A percentile compares a stretch with the other conserved stretches of the same genome.
Evolutionary conservation across 2,329 filamentous ascomycete genomes (phyloP).

Genomic region (Pseudopyricularia javanii): DNA sequence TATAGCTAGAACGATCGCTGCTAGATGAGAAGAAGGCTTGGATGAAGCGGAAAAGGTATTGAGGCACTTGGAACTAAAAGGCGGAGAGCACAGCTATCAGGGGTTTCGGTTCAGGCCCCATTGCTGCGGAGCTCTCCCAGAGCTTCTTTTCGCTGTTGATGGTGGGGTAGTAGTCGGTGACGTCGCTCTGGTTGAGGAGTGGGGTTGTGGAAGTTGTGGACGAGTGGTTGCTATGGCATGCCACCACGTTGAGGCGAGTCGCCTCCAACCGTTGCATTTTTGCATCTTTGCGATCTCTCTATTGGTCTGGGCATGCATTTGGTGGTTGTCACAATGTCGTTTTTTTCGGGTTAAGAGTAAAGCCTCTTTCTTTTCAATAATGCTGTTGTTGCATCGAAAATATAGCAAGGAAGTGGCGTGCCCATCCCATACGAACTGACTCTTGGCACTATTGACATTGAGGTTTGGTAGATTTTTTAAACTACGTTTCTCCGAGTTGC

Average conservation of each 20-base stretch:
- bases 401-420: background rate
- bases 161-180: background rate
- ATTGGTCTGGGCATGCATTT: too few relatives aligned
- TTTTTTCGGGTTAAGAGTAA: too few relatives aligned
- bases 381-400: background rate
- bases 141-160: background rate
- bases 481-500: too few relatives aligned
- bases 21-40: background rate
- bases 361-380: too few relatives aligned
- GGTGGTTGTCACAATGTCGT: too few relatives aligned
- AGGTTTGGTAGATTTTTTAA: too few relatives aligned
- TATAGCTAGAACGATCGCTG: background rate
- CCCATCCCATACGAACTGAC: background rate
- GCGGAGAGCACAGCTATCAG: too few relatives aligned
- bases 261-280: background rate
- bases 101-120: too few relatives aligned
- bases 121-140: background rate
- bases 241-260: background rate
- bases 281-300: background rate
- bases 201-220: background rate
- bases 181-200: background rate
- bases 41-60: background rate
- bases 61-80: too few relatives aligned
- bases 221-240: background rate
- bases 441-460: too few relatives aligned